These are phyloP conservation scores for Chalciporus chontae DNA, from an alignment of 768 basidiomycete species.

Conservation along the genomic window DNA sequence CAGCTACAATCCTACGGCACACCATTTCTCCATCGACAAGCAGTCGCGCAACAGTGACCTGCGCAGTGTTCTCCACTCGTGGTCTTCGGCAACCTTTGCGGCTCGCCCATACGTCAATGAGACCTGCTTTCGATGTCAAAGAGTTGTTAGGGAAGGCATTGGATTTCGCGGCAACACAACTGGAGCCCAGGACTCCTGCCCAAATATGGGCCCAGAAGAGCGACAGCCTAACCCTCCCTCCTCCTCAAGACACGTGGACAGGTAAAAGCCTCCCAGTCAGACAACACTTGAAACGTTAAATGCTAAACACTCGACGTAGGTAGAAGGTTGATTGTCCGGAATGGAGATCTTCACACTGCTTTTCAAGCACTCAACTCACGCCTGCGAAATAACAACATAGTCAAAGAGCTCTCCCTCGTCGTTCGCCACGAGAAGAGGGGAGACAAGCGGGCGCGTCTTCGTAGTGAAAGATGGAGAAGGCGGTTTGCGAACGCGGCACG, in stretches of 20 bases:
- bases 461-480: conserved; percentile 75
- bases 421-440: conserved; percentile 83
- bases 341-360: conserved; percentile 43
- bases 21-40: neutral
- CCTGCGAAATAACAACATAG: conserved; percentile 54
- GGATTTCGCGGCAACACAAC: conserved; percentile 9
- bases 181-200: conserved; percentile 29
- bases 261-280: conserved; percentile 32
- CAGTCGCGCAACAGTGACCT: neutral
- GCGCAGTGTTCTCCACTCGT: conserved; percentile 1
- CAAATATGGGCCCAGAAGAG: conserved; percentile 34
- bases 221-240: conserved; percentile 20
- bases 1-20: conserved; percentile 12
- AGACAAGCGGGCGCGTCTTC: conserved; percentile 67
- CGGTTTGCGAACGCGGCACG: conserved; percentile 77
- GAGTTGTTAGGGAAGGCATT: conserved; percentile 16
- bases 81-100: conserved; percentile 9
- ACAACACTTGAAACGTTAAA: neutral
- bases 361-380: conserved; percentile 49
- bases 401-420: conserved; percentile 42
- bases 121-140: conserved; percentile 5
- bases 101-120: conserved; percentile 5
- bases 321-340: conserved; percentile 50
- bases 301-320: conserved; percentile 39
- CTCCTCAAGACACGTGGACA: conserved; percentile 51